These are phyloP conservation scores for Aphanomyces invadans DNA, from an alignment of 352 stramenopile genomes.

Conservation along the genomic window DNA sequence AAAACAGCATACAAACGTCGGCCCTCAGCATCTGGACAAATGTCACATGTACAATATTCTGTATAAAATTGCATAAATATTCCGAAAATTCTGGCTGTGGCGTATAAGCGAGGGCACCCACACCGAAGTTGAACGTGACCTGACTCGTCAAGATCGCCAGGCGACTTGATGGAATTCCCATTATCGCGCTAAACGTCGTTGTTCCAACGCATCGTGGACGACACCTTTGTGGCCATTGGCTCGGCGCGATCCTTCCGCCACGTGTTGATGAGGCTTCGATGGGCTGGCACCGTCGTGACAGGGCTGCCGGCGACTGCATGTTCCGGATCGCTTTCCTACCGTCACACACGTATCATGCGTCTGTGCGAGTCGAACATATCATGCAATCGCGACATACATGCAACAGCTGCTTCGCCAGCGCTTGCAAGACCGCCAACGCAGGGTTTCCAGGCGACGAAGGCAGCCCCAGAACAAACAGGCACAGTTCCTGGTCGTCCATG, in stretches of 20 bases:
- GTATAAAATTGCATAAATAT: neutral
- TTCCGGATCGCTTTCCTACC: no score
- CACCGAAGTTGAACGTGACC: no score
- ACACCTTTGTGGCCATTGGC: neutral
- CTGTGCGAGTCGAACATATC: no score
- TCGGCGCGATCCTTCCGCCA: neutral
- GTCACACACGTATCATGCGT: no score
- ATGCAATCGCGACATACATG: no score
- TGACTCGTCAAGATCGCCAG: no score
- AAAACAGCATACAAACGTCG: no score
- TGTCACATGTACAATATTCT: neutral
- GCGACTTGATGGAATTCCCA: no score
- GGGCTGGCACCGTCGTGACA: neutral
- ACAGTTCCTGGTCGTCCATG: conserved; percentile 4
- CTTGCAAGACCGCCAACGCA: neutral
- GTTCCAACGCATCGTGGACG: neutral
- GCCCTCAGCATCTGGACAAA: no score
- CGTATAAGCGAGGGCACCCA: neutral
- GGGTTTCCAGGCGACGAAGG: neutral
- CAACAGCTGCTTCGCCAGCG: neutral
- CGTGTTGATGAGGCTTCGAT: neutral
- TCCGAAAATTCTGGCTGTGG: neutral
- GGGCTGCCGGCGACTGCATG: no score
- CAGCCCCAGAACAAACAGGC: neutral
- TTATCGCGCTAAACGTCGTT: neutral